These are phyloP conservation scores for Hortiboletus rubellus DNA, from an alignment of 1,284 basidiomycete genomes.

Conservation along the genomic window DNA sequence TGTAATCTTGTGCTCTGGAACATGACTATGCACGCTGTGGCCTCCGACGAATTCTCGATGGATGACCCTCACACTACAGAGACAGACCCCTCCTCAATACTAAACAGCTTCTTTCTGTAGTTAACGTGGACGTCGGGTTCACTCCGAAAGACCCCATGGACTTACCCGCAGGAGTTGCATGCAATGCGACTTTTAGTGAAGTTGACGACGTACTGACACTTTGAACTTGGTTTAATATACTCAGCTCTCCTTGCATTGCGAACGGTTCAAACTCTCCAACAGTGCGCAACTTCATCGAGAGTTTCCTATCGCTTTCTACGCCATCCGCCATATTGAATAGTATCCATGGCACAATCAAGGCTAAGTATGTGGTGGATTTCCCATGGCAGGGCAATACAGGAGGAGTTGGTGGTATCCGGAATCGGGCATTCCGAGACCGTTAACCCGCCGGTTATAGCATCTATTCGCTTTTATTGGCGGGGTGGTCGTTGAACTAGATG, in stretches of 20 bases:
- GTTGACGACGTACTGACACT: constrained; percentile 43
- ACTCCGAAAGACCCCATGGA: constrained; percentile 22
- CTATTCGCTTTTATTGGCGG: too few species aligned
- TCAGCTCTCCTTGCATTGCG: constrained; percentile 66
- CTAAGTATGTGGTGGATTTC: constrained; percentile 1
- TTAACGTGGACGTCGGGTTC: constrained; percentile 42
- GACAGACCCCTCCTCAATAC: constrained; percentile 43
- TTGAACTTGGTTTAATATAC: constrained; percentile 75
- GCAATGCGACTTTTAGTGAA: constrained; percentile 21
- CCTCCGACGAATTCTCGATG: constrained; percentile 61
- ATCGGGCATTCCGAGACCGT: too few species aligned
- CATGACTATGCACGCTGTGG: constrained; percentile 53
- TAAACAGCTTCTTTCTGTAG: constrained; percentile 52
- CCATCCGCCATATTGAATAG: constrained; percentile 20
- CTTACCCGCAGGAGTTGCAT: constrained; percentile 8
- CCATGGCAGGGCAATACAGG: too few species aligned
- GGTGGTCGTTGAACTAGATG: too few species aligned
- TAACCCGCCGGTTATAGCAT: too few species aligned
- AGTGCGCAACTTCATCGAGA: constrained; percentile 32
- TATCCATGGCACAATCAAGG: constrained; percentile 39
- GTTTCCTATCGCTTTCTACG: constrained; percentile 13
- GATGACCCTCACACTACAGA: constrained; percentile 61
- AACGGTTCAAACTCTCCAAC: constrained; percentile 48
- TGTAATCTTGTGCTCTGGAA: constrained; percentile 47
- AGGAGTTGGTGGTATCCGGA: too few species aligned